Conservation (phyloP, 1,284 basidiomycete species). For the Termitomyces sp. region DNA sequence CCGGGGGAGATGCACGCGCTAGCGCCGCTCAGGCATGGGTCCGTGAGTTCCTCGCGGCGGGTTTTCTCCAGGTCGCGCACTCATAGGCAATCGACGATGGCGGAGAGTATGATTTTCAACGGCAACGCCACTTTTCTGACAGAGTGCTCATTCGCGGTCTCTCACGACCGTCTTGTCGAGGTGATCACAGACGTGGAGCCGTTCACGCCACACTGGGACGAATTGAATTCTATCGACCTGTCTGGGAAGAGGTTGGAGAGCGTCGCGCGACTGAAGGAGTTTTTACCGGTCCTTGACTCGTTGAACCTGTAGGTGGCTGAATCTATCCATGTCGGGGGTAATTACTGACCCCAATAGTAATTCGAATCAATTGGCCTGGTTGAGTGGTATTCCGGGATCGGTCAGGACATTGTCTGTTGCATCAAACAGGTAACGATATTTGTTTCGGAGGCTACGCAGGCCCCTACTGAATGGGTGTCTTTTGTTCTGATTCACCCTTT, state of each 20-base stretch:
- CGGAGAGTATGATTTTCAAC: constrained; percentile 33
- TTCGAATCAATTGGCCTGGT: constrained; percentile 77
- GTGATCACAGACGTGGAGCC: constrained; percentile 94
- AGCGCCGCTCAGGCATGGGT: constrained; percentile 34
- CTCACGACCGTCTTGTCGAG: constrained; percentile 86
- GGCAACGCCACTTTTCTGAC: constrained; percentile 87
- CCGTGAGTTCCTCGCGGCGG: constrained; percentile 32
- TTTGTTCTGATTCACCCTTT: constrained; percentile 9
- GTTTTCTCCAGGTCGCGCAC: constrained; percentile 44
- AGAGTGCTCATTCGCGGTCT: constrained; percentile 91
- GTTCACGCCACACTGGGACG: constrained; percentile 94
- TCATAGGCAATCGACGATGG: constrained; percentile 27
- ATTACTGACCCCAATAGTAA: constrained; percentile 45
- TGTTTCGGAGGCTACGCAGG: background rate
- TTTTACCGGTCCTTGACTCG: constrained; percentile 81
- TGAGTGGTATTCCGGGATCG: constrained; percentile 78
- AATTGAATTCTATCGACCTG: constrained; percentile 73
- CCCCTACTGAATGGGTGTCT: background rate
- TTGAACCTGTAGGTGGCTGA: constrained; percentile 64
- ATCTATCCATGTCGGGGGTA: background rate
- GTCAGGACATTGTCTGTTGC: constrained; percentile 80
- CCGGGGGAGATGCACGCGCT: constrained; percentile 45
- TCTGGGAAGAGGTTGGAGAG: constrained; percentile 80
- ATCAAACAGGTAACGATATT: constrained; percentile 58
- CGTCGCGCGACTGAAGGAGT: constrained; percentile 89